A percentile compares a stretch with the other conserved stretches of the same genome.
Conservation (phyloP, 345 rosid genomes). For the Eucalyptus pumila region DNA sequence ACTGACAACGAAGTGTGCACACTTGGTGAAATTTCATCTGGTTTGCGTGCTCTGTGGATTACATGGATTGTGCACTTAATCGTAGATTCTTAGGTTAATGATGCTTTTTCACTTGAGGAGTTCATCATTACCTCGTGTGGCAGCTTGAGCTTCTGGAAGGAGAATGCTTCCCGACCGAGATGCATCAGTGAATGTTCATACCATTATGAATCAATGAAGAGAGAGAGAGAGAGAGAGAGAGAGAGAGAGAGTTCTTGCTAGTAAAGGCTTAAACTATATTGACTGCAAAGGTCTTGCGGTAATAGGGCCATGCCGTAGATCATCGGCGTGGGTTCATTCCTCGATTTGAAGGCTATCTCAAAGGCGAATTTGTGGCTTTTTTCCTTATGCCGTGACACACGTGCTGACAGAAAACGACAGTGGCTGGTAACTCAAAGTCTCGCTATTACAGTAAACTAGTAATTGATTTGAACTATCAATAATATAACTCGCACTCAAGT, state of each 20-base stretch:
- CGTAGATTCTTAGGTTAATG: neutral
- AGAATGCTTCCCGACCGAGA: neutral
- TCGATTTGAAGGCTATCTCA: neutral
- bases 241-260: neutral
- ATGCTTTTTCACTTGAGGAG: neutral
- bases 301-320: neutral
- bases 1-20: neutral
- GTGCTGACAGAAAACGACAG: neutral
- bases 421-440: neutral
- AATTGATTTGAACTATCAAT: neutral
- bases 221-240: neutral
- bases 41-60: neutral
- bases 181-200: neutral
- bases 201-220: neutral
- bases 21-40: neutral
- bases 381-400: neutral
- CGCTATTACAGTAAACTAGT: neutral
- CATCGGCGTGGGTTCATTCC: neutral
- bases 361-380: neutral
- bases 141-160: neutral
- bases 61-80: neutral
- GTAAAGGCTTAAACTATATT: neutral
- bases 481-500: neutral
- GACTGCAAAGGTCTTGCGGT: neutral
- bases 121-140: neutral